Percentiles rank a stretch among this genome's conserved stretches.
Conservation (phyloP, 2,329 filamentous ascomycete species). For the Cercospora janseana region DNA sequence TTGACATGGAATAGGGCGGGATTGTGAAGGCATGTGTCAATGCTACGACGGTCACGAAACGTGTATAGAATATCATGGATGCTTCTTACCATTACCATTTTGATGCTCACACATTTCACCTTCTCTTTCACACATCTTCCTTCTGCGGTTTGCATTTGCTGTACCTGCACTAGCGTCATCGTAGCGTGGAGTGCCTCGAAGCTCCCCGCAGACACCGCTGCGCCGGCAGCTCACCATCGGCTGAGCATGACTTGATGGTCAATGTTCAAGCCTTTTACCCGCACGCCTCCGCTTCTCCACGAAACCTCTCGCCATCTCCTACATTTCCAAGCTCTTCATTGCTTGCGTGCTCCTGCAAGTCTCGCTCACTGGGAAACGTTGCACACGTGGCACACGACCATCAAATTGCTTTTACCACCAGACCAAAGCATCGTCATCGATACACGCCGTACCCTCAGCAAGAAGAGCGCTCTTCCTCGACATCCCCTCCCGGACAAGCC, state of each 20-base stretch:
- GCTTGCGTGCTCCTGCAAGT: background rate
- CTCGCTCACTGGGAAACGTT: background rate
- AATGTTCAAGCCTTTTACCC: background rate
- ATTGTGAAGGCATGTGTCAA: no score
- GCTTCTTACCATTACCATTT: background rate
- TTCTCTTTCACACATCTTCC: background rate
- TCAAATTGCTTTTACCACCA: background rate
- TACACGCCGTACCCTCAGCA: background rate
- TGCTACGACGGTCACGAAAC: slow-evolving; percentile 2
- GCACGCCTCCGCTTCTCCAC: background rate
- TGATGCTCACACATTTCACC: no score
- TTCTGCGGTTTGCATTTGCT: background rate
- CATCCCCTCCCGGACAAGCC: background rate
- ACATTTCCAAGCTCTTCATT: no score
- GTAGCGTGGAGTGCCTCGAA: slow-evolving; percentile 3
- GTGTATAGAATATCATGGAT: slow-evolving; percentile 2
- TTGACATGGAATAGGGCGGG: slow-evolving; percentile 30
- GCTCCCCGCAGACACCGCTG: background rate
- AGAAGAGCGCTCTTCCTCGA: background rate
- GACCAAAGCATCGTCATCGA: background rate
- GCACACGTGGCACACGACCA: background rate
- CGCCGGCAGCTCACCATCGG: background rate
- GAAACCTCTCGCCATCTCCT: background rate
- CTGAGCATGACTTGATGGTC: background rate
- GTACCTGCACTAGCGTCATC: slow-evolving; percentile 11